Evolutionary conservation across 192 early-diverging fungal genomes (phyloP).

Genomic region (Coemansia sp.): DNA sequence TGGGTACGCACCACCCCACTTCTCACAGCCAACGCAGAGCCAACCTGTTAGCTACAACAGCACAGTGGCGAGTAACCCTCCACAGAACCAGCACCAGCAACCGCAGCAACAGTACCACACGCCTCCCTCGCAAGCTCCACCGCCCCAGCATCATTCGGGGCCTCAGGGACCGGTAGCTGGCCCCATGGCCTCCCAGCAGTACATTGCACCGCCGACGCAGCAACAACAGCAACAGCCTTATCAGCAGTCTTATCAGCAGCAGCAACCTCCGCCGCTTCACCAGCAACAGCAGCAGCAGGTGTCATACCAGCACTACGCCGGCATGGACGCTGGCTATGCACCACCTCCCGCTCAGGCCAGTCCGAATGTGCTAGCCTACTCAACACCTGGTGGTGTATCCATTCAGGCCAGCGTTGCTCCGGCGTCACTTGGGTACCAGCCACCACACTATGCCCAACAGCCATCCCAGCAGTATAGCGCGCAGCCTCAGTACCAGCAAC

Average conservation of each 20-base stretch:
- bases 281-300: constrained; percentile 14
- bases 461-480: constrained; percentile 22
- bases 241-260: constrained; percentile 19
- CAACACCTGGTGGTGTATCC: background rate
- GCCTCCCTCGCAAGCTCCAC: constrained; percentile 18
- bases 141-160: constrained; percentile 25
- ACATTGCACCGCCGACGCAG: constrained; percentile 17
- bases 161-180: constrained; percentile 9
- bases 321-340: constrained; percentile 6
- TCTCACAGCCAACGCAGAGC: constrained; percentile 28
- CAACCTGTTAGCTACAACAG: constrained; percentile 18
- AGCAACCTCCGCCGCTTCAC: constrained; percentile 15
- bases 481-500: constrained; percentile 30
- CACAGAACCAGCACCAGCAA: constrained; percentile 15
- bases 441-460: constrained; percentile 22
- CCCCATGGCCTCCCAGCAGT: constrained; percentile 17
- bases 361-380: background rate
- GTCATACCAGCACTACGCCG: constrained; percentile 15
- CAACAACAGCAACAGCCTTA: constrained; percentile 27
- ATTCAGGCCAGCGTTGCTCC: constrained; percentile 16
- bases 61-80: constrained; percentile 13
- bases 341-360: constrained; percentile 5
- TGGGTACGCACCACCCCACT: constrained; percentile 30
- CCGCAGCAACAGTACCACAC: background rate
- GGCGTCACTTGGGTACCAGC: constrained; percentile 30